Evolutionary conservation across 2,329 filamentous ascomycete genomes (phyloP), one percentile per base, ranked within the genome.

Genomic region (Curvularia spicifera): DNA sequence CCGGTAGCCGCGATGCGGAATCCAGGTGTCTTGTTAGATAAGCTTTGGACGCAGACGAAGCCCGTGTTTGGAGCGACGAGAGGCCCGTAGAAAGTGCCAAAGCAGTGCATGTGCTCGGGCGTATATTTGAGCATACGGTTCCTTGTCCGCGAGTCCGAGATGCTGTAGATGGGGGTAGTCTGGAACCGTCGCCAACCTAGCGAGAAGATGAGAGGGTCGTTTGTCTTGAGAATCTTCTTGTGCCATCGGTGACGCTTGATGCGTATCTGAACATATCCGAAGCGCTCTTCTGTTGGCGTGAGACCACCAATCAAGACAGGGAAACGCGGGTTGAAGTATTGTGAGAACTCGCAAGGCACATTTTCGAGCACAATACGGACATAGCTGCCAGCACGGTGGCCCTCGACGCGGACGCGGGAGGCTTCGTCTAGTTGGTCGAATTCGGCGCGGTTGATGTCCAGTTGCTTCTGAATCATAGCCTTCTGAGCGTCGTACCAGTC

Each of bases 121-220:
- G 94, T 97, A 78, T 99, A 99, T 78, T 99, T 99, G 61, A 99
- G 85, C 94, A 99, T 97, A 56, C 95, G 89, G 79, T 98, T 97
- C 63, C 95, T 86, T 26, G 91, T 96, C 68, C 95, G 87, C 61
- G 91, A 96, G 78, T 98, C 95, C 24, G 91, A 95, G 56, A 95
- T 97, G 79, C 90, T 95, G 85, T 97, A 99, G 59, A 97, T 88
- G 18, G 94, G 94, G 67, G 95, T 82, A 5, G 90, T 89, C 79
- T 98, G 95, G 82, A 99, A 99, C 60, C 95, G 86, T 50, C 95
- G 86, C 95, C 95, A 99, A 42, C 95, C 95, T 43, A 99, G 84
- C 1, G 93, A 97, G 82, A 99, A 95, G 74, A 99, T 97, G 51
- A 99, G 84, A 15, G 95, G 96, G 73, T 99, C 95, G 74, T 96